Base-by-base conservation (phyloP, 2,329 filamentous ascomycete genomes). In the Cladosporium sphaerospermum region DNA sequence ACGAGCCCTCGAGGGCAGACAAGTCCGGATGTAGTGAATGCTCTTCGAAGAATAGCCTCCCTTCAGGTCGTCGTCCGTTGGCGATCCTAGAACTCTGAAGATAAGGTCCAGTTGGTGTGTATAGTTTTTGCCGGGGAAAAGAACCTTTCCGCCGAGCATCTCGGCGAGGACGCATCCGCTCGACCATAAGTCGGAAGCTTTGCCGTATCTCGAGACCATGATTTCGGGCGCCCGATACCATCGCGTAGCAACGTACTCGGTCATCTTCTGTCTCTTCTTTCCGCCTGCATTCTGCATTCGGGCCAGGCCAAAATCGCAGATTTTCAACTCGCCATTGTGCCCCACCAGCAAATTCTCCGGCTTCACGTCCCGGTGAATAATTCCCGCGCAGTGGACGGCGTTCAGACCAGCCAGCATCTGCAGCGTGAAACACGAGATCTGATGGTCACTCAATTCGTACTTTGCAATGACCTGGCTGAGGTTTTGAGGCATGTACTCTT, bases 131-230 rank as follows among this genome's bases (percentile, higher is more conserved):
- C 91, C 91, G 75, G 96, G 96, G 79, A 96, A 96, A 79, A 96
- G 96, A 36, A 91, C 91, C 54, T 91, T 86, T 51, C 91, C 89
- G 54, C 91, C 91, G 36, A 96, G 83, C 11, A 96, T 83, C 72
- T 96, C 91, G 47, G 91, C 91, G 46, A 96, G 80, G 64, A 96
- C 96, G 68, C 91, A 96, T 56, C 91, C 91, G 44, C 96, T 90
- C 7, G 91, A 96, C 92, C 91, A 96, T 31, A 96, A 89, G 69
- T 96, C 91, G 72, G 96, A 90, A 96, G 54, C 91, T 88, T 96
- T 96, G 65, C 91, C 96, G 73, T 96, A 96, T 76, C 89, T 96
- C 74, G 96, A 90, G 82, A 96, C 96, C 91, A 96, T 96, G 64
- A 96, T 96, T 72, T 96, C 91, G 3, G 91, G 91, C 2, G 91